Evolutionary conservation across 495 filamentous ascomycete species (phyloP), one percentile per base, ranked within the genome.

Genomic region (Xylaria bambusicola): DNA sequence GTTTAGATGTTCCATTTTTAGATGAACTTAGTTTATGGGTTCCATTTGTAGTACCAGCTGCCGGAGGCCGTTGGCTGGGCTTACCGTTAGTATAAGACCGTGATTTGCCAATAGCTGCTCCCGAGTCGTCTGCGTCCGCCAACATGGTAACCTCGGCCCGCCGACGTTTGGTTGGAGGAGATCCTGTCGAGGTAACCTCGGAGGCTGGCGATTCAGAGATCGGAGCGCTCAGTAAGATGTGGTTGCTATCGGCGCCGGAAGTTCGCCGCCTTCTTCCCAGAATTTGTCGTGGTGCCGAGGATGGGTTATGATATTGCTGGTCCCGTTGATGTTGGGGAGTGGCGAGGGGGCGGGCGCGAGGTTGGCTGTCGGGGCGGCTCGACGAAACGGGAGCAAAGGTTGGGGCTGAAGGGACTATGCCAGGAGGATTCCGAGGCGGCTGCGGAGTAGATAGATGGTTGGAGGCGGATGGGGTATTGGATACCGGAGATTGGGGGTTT

Each of bases 361-460:
- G 48, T n/a, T 38, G 36, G 49, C 47, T 46, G 52, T 51, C 62
- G 18, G 66, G 40, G 52, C 36, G 52, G 35, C 61, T 57, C 13
- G 52, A 35, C 31, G 64, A 53, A 41, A 38, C 24, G 46, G 66
- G 45, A 55, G 62, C 55, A 56, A 66, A 51, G 62, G 63, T 58
- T 56, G 63, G 71, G 60, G 69, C 66, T 62, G 75, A 70, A 69
- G 68, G 41, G 50, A 61, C 57, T 55, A 71, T 76, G 74, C 67
- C 71, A 60, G 73, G 53, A 63, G 77, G 61, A 64, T 61, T 48
- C 48, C 59, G 66, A 61, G 72, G 66, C 55, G 63, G 23, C 57
- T 69, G 75, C 74, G 75, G 73, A 63, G 72, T 72, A 68, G 69
- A 73, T 72, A 74, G 71, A 69, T 68, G 66, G 75, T 76, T 76